These are phyloP conservation scores for Paradendryphiella salina DNA, from an alignment of 2,329 filamentous ascomycete species.

Conservation along the genomic window DNA sequence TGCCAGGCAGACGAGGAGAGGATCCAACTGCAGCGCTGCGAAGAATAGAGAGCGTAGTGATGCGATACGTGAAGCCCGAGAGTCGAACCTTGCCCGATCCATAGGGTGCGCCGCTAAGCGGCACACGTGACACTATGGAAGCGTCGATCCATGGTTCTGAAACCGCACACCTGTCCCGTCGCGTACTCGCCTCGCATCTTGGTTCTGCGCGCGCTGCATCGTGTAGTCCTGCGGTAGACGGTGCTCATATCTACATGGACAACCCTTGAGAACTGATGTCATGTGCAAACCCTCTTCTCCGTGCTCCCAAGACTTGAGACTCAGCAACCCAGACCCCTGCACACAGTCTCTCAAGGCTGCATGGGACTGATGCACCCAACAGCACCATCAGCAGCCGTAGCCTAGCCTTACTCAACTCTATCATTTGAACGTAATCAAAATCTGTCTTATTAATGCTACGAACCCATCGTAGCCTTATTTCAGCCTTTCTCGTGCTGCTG, in stretches of 20 bases:
- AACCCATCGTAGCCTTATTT: no score
- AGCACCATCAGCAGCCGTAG: neutral
- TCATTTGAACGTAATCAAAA: no score
- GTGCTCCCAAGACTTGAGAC: neutral
- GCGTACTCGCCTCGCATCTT: conserved; percentile 2
- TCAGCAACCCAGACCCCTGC: neutral
- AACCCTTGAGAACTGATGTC: neutral
- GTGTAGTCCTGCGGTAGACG: no score
- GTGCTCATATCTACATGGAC: no score
- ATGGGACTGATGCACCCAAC: neutral
- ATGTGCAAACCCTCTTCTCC: neutral
- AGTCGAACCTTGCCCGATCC: conserved; percentile 15
- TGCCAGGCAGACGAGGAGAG: conserved; percentile 22
- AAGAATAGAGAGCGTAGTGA: conserved; percentile 48
- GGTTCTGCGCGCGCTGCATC: neutral
- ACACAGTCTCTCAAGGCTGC: no score
- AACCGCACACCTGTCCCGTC: conserved; percentile 11
- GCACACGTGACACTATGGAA: conserved; percentile 24
- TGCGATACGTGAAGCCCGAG: conserved; percentile 31
- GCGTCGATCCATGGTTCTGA: conserved; percentile 13
- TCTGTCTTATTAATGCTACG: no score
- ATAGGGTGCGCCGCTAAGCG: conserved; percentile 13
- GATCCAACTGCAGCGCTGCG: conserved; percentile 36
- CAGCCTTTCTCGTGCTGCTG: neutral
- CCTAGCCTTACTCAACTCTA: neutral